phyloP scores from a whole-genome alignment of 108 stramenopile species.

The Mediolabrus comicus region DNA sequence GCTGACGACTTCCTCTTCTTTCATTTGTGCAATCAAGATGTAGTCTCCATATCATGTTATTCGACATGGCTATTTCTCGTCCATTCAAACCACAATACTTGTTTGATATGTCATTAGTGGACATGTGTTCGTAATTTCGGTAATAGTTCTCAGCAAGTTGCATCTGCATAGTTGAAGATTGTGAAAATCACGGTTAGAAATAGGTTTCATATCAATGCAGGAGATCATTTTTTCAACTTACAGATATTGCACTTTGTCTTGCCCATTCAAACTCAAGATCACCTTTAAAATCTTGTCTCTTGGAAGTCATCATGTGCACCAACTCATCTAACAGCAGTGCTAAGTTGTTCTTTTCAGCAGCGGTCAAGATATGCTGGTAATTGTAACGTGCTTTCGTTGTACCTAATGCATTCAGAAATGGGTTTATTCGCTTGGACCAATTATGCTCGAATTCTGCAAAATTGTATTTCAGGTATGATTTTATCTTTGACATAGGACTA shows the following conservation, averaged over 20 bases:
- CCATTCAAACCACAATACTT: constrained; percentile 8
- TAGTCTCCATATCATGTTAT: constrained; percentile 5
- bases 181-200: background rate
- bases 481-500: background rate
- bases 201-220: background rate
- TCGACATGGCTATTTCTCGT: constrained; percentile 7
- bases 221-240: background rate
- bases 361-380: constrained; percentile 1
- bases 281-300: background rate
- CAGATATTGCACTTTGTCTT: constrained; percentile 13
- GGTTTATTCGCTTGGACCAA: constrained; percentile 5
- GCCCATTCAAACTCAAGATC: constrained; percentile 11
- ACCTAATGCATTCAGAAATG: background rate
- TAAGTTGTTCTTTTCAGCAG: background rate
- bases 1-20: background rate
- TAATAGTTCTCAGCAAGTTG: constrained; percentile 22
- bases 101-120: background rate
- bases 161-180: constrained; percentile 8
- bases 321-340: constrained; percentile 6
- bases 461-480: background rate
- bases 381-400: constrained; percentile 5
- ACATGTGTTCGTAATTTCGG: constrained; percentile 13
- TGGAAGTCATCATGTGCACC: background rate
- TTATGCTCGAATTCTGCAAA: background rate
- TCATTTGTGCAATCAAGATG: background rate